A percentile compares a stretch with the other conserved stretches of the same genome.
Evolutionary conservation across 805 yeast species (phyloP).

Genomic region (Starmerella apicola): DNA sequence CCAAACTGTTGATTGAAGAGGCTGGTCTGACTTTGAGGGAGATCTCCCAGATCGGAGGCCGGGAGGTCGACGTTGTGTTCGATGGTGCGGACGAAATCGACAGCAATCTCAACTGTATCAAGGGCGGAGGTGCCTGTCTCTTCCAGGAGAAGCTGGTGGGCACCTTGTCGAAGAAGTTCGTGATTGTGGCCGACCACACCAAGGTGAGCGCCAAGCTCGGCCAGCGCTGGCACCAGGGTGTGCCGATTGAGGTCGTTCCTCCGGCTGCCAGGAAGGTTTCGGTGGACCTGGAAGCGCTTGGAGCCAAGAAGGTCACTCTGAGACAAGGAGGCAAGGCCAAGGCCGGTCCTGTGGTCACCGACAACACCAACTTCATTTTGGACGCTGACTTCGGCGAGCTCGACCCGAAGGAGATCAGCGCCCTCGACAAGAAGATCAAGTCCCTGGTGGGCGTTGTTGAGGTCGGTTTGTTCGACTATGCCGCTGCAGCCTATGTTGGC

Average conservation of each 20-base stretch:
- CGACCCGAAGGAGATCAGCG: conserved; percentile 31
- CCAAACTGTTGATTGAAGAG: conserved; percentile 68
- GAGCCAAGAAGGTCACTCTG: conserved; percentile 50
- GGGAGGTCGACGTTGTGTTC: conserved; percentile 79
- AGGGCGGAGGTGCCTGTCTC: conserved; percentile 98
- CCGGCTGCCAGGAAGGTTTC: conserved; percentile 68
- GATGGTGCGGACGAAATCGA: conserved; percentile 99
- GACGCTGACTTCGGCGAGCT: conserved; percentile 89
- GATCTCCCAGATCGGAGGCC: conserved; percentile 56
- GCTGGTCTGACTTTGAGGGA: conserved; percentile 70
- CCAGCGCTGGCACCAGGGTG: conserved; percentile 71
- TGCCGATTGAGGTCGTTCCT: conserved; percentile 93
- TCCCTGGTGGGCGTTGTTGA: conserved; percentile 86
- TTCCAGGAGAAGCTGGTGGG: conserved; percentile 95
- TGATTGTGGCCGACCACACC: conserved; percentile 85
- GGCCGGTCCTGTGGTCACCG: conserved; percentile 96
- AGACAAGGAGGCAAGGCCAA: conserved; percentile 84
- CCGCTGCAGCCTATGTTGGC: conserved; percentile 79
- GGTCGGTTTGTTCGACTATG: conserved; percentile 73
- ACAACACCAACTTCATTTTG: conserved; percentile 82
- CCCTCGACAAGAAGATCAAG: conserved; percentile 56
- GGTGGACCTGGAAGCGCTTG: conserved; percentile 47
- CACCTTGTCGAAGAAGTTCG: conserved; percentile 56
- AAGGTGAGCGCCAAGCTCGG: conserved; percentile 71
- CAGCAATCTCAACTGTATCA: conserved; percentile 63